Evolutionary conservation across 2,329 filamentous ascomycete genomes (phyloP).

Genomic region (Chrysosphaeria jannelii): DNA sequence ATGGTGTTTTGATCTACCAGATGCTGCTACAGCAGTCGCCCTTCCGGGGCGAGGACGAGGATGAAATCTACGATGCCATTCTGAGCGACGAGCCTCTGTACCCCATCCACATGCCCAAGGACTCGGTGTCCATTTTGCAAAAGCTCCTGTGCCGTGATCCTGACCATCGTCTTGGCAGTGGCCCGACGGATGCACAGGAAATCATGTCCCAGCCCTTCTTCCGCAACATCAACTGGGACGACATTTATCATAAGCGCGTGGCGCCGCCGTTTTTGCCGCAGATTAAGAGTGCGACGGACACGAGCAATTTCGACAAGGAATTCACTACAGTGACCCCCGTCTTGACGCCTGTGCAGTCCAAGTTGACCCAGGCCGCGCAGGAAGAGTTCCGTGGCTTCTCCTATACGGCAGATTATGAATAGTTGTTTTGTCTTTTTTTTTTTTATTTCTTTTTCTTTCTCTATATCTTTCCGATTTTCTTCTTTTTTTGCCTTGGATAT

Average conservation of each 20-base stretch:
- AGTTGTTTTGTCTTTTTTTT: neutral
- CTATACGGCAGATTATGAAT: conserved; percentile 42
- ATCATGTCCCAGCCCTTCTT: conserved; percentile 99
- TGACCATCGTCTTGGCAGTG: conserved; percentile 71
- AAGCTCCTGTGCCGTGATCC: conserved; percentile 90
- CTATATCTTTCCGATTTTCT: neutral
- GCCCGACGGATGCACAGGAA: conserved; percentile 89
- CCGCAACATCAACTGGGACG: conserved; percentile 92
- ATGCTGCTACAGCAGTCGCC: conserved; percentile 98
- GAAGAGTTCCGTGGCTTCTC: conserved; percentile 98
- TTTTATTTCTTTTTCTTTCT: conserved; percentile 1
- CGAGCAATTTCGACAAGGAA: conserved; percentile 97
- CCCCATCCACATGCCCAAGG: conserved; percentile 93
- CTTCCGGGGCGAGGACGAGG: conserved; percentile 94
- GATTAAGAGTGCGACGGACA: conserved; percentile 81
- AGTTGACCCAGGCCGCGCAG: conserved; percentile 92
- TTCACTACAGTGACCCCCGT: conserved; percentile 97
- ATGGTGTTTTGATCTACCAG: conserved; percentile 95
- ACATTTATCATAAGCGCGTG: conserved; percentile 87
- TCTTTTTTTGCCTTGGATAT: neutral
- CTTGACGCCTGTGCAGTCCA: conserved; percentile 84
- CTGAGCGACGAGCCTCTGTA: conserved; percentile 91
- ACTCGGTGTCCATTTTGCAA: conserved; percentile 90
- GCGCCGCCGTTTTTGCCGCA: conserved; percentile 66
- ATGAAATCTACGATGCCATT: conserved; percentile 98